These are phyloP conservation scores for Begonia loranthoides DNA, from an alignment of 306 rosid genomes.

Conservation along the genomic window DNA sequence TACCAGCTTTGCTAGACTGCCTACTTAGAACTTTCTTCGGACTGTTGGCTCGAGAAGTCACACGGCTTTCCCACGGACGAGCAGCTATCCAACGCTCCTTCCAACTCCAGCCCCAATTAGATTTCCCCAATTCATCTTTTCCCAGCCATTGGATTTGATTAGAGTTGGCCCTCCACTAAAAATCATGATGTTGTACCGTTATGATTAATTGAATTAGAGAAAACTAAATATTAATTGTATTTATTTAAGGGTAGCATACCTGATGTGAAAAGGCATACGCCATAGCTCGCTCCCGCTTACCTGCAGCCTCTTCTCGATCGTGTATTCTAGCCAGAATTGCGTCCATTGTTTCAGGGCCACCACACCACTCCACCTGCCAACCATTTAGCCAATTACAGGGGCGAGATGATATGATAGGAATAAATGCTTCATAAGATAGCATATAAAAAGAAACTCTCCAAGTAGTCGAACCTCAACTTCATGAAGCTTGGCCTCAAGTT, in stretches of 20 bases:
- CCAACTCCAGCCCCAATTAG: conserved; percentile 99
- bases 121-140: conserved; percentile 51
- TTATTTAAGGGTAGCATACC: conserved; percentile 27
- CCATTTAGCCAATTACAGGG: conserved; percentile 12
- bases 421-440: conserved; percentile 3
- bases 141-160: conserved; percentile 70
- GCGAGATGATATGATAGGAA: neutral
- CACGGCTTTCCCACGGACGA: conserved; percentile 97
- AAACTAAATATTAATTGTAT: neutral
- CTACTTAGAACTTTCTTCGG: conserved; percentile 37
- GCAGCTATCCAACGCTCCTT: conserved; percentile 97
- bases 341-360: conserved; percentile 83
- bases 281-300: conserved; percentile 85
- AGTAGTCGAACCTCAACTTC: conserved; percentile 54
- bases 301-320: conserved; percentile 89
- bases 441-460: neutral
- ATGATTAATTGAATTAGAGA: conserved; percentile 8
- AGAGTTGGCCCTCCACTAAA: conserved; percentile 90
- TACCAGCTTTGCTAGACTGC: conserved; percentile 42
- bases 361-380: conserved; percentile 71
- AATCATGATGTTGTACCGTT: conserved; percentile 21
- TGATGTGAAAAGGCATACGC: conserved; percentile 99
- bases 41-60: conserved; percentile 19
- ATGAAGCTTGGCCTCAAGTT: conserved; percentile 89
- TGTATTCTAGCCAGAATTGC: conserved; percentile 62